phyloP scores from a whole-genome alignment of 192 early-diverging fungal species.

The Mortierella alpina region DNA sequence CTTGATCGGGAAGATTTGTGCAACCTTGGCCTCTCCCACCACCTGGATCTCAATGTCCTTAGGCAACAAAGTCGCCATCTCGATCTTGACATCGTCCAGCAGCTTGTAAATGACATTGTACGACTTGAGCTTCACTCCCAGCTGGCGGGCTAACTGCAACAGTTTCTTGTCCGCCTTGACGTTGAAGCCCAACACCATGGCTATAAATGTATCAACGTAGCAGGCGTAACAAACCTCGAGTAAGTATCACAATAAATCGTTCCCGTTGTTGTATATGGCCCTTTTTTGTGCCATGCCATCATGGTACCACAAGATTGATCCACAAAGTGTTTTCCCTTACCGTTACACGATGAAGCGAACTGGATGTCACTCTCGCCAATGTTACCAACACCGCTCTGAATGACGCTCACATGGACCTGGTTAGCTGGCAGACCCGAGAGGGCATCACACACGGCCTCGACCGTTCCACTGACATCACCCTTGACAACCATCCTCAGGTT shows the following conservation, averaged over 20 bases:
- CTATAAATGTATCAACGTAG: slow-evolving; percentile 29
- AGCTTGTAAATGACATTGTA: slow-evolving; percentile 93
- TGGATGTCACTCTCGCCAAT: slow-evolving; percentile 89
- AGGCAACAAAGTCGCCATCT: slow-evolving; percentile 79
- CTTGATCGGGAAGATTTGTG: slow-evolving; percentile 87
- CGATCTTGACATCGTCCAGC: slow-evolving; percentile 89
- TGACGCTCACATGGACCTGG: slow-evolving; percentile 78
- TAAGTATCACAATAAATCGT: not conserved
- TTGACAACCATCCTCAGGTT: slow-evolving; percentile 76
- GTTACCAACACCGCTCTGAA: slow-evolving; percentile 86
- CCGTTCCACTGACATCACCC: slow-evolving; percentile 93
- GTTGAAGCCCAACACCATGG: slow-evolving; percentile 88
- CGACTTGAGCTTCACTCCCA: slow-evolving; percentile 72
- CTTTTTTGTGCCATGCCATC: not conserved
- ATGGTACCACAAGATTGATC: not conserved
- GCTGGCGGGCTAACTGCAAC: slow-evolving; percentile 65
- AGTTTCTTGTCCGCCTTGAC: slow-evolving; percentile 85
- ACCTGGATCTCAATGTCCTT: slow-evolving; percentile 81
- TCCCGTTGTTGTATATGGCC: not conserved
- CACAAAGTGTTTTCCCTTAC: slow-evolving; percentile 17
- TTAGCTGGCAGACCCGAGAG: slow-evolving; percentile 81
- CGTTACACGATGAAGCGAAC: slow-evolving; percentile 67
- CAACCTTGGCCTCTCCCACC: slow-evolving; percentile 89
- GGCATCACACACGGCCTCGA: slow-evolving; percentile 86
- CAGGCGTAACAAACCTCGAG: not conserved